Evolutionary conservation across 768 basidiomycete species (phyloP).

Genomic region (Scleroderma citrinum): DNA sequence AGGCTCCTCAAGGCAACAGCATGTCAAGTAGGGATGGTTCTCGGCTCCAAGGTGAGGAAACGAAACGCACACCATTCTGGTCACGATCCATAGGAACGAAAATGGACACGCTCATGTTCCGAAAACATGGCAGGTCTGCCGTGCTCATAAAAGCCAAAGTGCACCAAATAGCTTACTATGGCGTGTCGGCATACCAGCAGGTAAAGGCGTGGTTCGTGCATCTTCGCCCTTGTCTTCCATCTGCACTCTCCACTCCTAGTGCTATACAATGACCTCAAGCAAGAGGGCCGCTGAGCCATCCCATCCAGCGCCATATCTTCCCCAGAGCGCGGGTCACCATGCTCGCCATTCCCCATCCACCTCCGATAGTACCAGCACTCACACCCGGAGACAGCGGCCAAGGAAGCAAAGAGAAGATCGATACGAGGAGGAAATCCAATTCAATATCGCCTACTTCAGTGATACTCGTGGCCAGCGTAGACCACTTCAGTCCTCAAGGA

Average conservation of each 20-base stretch:
- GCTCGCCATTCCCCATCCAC: constrained; percentile 45
- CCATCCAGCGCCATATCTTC: constrained; percentile 47
- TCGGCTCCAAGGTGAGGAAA: constrained; percentile 6
- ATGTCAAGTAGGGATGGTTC: constrained; percentile 12
- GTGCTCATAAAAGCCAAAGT: constrained; percentile 23
- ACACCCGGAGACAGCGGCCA: constrained; percentile 30
- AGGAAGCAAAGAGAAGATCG: constrained; percentile 40
- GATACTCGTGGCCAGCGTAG: constrained; percentile 23
- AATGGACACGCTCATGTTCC: constrained; percentile 10
- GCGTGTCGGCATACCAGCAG: constrained; percentile 29
- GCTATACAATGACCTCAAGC: constrained; percentile 32
- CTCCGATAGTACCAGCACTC: constrained; percentile 45
- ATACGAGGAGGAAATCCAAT: constrained; percentile 39
- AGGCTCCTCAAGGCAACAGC: constrained; percentile 26
- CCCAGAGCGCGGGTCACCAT: constrained; percentile 49
- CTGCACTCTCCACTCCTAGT: constrained; percentile 28
- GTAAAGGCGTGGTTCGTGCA: constrained; percentile 31
- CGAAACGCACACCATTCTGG: constrained; percentile 10
- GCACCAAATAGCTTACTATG: constrained; percentile 25
- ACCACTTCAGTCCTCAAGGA: constrained; percentile 15
- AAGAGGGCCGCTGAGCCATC: constrained; percentile 26
- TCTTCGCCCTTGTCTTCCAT: constrained; percentile 35
- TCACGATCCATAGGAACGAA: constrained; percentile 14
- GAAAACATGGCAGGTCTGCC: constrained; percentile 10
- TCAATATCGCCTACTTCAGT: constrained; percentile 30